Percentiles rank a stretch among this genome's conserved stretches.
Evolutionary conservation across 2,329 filamentous ascomycete species (phyloP).

Genomic region (Paecilomyces niveus): DNA sequence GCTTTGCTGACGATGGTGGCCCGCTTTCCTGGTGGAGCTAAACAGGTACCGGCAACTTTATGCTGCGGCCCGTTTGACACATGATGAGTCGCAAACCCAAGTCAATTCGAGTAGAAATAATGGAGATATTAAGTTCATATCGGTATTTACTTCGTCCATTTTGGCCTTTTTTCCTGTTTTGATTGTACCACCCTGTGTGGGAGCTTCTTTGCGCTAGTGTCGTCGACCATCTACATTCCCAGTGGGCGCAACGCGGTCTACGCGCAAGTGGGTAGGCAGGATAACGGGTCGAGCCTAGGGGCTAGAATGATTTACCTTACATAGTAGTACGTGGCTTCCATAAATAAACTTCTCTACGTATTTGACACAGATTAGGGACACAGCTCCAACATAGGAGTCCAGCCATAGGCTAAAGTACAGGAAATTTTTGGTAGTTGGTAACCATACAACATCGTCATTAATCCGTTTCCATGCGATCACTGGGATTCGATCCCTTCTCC

Average conservation of each 20-base stretch:
- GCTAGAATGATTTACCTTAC: background rate
- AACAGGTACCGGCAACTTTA: background rate
- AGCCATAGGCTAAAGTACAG: background rate
- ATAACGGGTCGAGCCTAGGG: background rate
- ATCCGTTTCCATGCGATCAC: constrained; percentile 39
- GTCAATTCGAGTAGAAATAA: background rate
- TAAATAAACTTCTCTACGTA: background rate
- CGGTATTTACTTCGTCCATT: background rate
- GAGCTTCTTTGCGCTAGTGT: background rate
- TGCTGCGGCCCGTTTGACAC: background rate
- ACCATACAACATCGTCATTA: constrained; percentile 10
- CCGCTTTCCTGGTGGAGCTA: background rate
- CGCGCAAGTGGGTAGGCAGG: background rate
- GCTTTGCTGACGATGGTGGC: background rate
- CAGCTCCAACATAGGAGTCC: background rate
- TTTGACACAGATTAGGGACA: background rate
- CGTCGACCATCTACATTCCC: background rate
- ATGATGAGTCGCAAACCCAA: background rate
- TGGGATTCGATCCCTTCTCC: constrained; percentile 35
- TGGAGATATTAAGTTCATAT: background rate
- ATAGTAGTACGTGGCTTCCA: background rate
- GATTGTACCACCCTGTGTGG: background rate
- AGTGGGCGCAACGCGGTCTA: background rate
- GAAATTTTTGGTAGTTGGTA: background rate
- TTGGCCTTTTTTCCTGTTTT: background rate